Percentiles rank a stretch among this genome's conserved stretches.
These are phyloP conservation scores for Podaxis sp. DNA, from an alignment of 768 basidiomycete species.

Conservation along the genomic window DNA sequence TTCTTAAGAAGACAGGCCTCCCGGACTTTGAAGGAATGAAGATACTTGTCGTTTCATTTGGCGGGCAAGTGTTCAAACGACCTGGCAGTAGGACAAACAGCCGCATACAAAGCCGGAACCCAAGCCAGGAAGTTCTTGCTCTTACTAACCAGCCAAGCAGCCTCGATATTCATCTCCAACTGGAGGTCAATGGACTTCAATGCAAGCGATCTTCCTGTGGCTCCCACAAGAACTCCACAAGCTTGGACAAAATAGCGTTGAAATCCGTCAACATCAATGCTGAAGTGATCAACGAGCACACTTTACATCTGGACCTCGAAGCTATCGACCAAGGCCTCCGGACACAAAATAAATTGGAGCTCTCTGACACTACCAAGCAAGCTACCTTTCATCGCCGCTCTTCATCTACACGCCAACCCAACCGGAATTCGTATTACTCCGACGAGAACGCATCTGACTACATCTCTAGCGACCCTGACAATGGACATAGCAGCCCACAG, in stretches of 20 bases:
- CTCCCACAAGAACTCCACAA: background rate
- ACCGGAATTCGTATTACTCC: background rate
- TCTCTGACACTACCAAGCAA: background rate
- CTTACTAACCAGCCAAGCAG: background rate
- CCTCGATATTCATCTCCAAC: background rate
- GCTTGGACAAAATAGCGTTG: background rate
- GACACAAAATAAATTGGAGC: background rate
- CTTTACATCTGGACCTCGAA: background rate
- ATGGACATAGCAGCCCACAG: background rate
- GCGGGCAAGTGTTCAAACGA: constrained; percentile 69
- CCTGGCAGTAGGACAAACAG: constrained; percentile 42
- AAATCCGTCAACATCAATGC: background rate
- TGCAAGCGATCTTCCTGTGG: background rate
- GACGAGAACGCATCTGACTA: background rate
- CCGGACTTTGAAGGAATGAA: constrained; percentile 52
- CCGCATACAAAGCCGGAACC: constrained; percentile 27
- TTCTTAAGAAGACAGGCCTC: constrained; percentile 61
- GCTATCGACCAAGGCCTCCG: constrained; percentile 2
- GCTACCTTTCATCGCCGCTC: background rate
- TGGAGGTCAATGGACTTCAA: background rate
- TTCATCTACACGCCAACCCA: background rate
- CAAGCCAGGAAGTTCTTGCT: constrained; percentile 23
- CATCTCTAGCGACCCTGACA: background rate
- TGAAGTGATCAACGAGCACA: background rate
- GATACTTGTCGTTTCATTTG: constrained; percentile 77